These are phyloP conservation scores for Saccharomycopsis capsularis DNA, from an alignment of 805 yeast genomes.

Conservation along the genomic window DNA sequence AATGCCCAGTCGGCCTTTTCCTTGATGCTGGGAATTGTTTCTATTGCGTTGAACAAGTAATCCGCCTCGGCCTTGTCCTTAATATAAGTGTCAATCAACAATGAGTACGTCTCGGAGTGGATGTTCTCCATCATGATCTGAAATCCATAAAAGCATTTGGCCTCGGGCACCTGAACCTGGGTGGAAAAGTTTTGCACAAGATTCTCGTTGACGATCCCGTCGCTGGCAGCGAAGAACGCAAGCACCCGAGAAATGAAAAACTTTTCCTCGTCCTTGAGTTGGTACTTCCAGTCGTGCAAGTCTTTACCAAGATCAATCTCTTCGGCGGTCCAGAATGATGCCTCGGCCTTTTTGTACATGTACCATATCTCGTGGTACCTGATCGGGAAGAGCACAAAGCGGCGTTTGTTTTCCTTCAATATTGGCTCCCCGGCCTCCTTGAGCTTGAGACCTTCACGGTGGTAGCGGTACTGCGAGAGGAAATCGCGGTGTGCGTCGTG, in stretches of 20 bases:
- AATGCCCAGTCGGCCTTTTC: conserved; percentile 99
- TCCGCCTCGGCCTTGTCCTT: conserved; percentile 91
- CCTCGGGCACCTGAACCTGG: conserved; percentile 95
- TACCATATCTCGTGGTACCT: conserved; percentile 98
- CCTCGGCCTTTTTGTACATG: conserved; percentile 97
- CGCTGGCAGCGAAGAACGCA: conserved; percentile 98
- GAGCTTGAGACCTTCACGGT: conserved; percentile 64
- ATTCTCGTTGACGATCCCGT: conserved; percentile 97
- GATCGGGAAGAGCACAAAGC: conserved; percentile 93
- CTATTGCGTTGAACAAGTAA: conserved; percentile 88
- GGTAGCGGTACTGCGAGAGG: conserved; percentile 52
- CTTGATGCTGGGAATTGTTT: conserved; percentile 90
- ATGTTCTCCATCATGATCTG: conserved; percentile 99
- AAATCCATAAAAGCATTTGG: conserved; percentile 97
- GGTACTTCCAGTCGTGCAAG: conserved; percentile 83
- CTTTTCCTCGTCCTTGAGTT: conserved; percentile 83
- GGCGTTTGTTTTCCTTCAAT: conserved; percentile 70
- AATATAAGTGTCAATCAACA: conserved; percentile 88
- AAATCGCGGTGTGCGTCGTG: conserved; percentile 42
- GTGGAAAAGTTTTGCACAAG: conserved; percentile 95
- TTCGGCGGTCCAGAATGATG: conserved; percentile 99
- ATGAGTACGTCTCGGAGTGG: conserved; percentile 94
- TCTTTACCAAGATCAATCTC: conserved; percentile 96
- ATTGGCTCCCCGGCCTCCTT: conserved; percentile 85
- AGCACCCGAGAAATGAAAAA: conserved; percentile 85